These are phyloP conservation scores for Selaginella moellendorffii DNA, from an alignment of 75 land plant species.

Conservation along the genomic window DNA sequence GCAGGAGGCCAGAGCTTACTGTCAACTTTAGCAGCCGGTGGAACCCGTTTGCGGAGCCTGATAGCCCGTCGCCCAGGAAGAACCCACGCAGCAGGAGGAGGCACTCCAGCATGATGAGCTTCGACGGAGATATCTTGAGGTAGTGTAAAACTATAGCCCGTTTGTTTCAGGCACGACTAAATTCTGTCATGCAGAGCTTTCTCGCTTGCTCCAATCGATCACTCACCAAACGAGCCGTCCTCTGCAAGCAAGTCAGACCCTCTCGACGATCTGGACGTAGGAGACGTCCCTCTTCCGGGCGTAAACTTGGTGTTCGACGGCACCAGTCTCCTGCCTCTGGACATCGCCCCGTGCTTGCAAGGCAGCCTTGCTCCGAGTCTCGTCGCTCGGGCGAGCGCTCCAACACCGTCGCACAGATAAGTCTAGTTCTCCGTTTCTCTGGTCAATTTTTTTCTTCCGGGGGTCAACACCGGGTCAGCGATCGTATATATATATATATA, in stretches of 20 bases:
- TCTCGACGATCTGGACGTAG: constrained; percentile 52
- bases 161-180: too few species aligned
- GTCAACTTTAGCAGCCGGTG: constrained; percentile 54
- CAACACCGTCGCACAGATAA: not conserved
- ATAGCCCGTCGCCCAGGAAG: constrained; percentile 17
- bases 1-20: constrained; percentile 30
- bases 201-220: constrained; percentile 40
- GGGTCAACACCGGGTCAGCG: too few species aligned
- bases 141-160: too few species aligned
- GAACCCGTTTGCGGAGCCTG: constrained; percentile 32
- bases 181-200: too few species aligned
- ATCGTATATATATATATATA: not conserved
- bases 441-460: too few species aligned
- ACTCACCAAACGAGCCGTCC: too few species aligned
- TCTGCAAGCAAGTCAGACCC: not conserved
- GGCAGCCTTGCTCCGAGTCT: constrained; percentile 75
- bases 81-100: constrained; percentile 32
- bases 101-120: constrained; percentile 53
- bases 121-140: constrained; percentile 77
- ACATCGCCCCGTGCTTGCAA: constrained; percentile 77
- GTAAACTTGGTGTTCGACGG: constrained; percentile 88
- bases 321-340: constrained; percentile 45
- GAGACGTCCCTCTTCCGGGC: constrained; percentile 69
- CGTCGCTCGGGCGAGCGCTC: constrained; percentile 58
- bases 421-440: not conserved